Evolutionary conservation across 2,329 filamentous ascomycete genomes (phyloP), one percentile per base, ranked within the genome.

Genomic region (Drechslerella dactyloides): DNA sequence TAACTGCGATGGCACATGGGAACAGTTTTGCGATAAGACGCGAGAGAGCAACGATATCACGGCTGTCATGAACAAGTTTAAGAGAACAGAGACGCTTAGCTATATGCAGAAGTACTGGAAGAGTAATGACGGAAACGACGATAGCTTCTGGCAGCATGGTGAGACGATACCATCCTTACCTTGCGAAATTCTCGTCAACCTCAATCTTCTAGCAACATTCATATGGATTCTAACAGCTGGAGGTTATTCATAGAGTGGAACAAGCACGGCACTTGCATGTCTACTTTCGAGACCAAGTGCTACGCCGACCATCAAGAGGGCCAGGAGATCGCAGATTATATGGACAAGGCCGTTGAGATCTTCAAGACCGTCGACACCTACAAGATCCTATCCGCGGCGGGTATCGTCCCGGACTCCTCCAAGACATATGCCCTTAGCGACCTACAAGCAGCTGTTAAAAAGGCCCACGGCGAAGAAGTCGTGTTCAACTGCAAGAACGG

Each of bases 61-160:
- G 0, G 79, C 82, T 13, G 89, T 90, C 65, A 80, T 91, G 37
- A 78, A 83, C 6, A 80, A 83, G 6, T 82, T 84, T 21, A 83
- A 83, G 69, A 82, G 84, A 56, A 81, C 80, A 0, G 83, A 85
- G 27, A 82, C 89, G 0, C 81, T 92, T 1, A 80, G 81, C 1
- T 89, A 87, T 77, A 91, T 91, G 89, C 79, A 84, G 56, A 85
- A 81, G 1, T 90, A 88, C 80, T 91, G 89, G 89, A 87, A 90
- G 78, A 86, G 88, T 77, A 85, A 87, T 79, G 78, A 84, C 54
- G 88, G 87, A 63, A 80, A 86, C 46, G 85, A 89, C 74, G 84
- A 88, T 75, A 80, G 80, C 10, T 85, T 91, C 75, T 91, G 89
- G 89, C 82, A 88, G 77, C 88, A 91, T 78, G 89, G 91, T 72